Percentiles rank a stretch among this genome's conserved stretches.
Evolutionary conservation across 2,329 filamentous ascomycete genomes (phyloP).

Genomic region (Trichoderma brevicompactum): DNA sequence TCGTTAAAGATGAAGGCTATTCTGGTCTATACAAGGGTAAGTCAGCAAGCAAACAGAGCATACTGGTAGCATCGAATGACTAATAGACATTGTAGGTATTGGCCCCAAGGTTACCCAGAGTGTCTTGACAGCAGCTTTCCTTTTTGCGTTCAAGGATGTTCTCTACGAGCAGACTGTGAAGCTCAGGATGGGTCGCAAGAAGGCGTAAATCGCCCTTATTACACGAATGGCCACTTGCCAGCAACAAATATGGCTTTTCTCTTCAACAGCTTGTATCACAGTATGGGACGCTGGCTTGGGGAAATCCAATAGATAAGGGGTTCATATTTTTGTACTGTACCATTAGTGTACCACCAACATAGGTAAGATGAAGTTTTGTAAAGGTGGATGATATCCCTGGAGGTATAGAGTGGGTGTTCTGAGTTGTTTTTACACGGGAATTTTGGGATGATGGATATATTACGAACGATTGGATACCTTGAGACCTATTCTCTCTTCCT

Average conservation of each 20-base stretch:
- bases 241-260: neutral
- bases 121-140: conserved; percentile 90
- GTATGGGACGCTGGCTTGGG: neutral
- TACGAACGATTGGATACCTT: conserved; percentile 17
- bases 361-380: neutral
- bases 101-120: conserved; percentile 96
- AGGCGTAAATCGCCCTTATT: neutral
- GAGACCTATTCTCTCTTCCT: neutral
- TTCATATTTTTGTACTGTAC: conserved; percentile 1
- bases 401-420: conserved; percentile 6
- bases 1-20: conserved; percentile 89
- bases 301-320: neutral
- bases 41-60: neutral
- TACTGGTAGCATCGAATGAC: conserved; percentile 21
- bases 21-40: conserved; percentile 87
- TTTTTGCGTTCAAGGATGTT: conserved; percentile 98
- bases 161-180: conserved; percentile 82
- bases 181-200: conserved; percentile 58
- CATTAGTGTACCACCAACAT: conserved; percentile 20
- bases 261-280: conserved; percentile 30
- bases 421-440: neutral
- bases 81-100: conserved; percentile 65
- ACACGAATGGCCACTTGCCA: neutral
- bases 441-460: conserved; percentile 9
- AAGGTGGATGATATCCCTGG: neutral